A percentile compares a stretch with the other conserved stretches of the same genome.
phyloP scores from a whole-genome alignment of 495 filamentous ascomycete genomes.

The Penicillium canescens region DNA sequence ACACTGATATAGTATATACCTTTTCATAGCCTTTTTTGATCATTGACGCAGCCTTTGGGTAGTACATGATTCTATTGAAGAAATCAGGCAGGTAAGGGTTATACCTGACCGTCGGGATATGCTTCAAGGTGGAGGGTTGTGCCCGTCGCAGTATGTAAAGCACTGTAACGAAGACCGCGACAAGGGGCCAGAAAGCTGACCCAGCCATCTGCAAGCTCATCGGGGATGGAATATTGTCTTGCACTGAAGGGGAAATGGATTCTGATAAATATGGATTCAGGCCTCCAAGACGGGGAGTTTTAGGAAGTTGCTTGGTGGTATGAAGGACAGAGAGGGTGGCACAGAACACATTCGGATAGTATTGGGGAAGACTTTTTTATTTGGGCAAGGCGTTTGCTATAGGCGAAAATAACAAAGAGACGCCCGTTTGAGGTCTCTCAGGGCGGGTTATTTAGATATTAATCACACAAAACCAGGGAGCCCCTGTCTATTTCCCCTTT shows the following conservation, averaged over 20 bases:
- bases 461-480: conserved; percentile 1
- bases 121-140: conserved; percentile 6
- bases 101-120: conserved; percentile 30
- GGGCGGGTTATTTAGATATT: conserved; percentile 1
- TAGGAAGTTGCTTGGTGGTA: conserved; percentile 4
- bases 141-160: conserved; percentile 8
- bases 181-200: conserved; percentile 9
- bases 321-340: conserved; percentile 12
- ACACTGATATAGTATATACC: conserved; percentile 7
- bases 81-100: conserved; percentile 22
- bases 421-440: conserved; percentile 10
- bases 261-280: background rate
- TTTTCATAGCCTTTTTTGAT: conserved; percentile 31
- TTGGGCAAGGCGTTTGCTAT: conserved; percentile 5
- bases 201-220: conserved; percentile 4
- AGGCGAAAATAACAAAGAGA: background rate
- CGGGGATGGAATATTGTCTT: background rate
- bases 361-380: conserved; percentile 5
- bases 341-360: conserved; percentile 21
- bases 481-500: conserved; percentile 12
- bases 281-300: background rate
- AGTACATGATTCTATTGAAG: conserved; percentile 31
- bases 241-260: background rate
- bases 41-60: conserved; percentile 17
- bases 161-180: conserved; percentile 9